phyloP scores from a whole-genome alignment of 768 basidiomycete genomes.

The Lactarius pseudohatsudake region DNA sequence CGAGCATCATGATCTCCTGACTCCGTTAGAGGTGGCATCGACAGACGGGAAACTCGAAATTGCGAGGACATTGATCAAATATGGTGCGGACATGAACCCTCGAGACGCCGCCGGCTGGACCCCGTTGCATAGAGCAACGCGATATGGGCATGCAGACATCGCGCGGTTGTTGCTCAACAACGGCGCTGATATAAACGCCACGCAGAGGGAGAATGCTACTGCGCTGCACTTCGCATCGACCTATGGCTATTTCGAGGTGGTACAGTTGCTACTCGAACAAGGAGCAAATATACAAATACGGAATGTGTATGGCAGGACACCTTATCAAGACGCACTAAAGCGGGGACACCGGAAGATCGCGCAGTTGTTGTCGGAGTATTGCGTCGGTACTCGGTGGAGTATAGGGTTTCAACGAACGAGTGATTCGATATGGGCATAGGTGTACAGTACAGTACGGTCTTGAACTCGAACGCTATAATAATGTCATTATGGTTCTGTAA shows the following conservation, averaged over 20 bases:
- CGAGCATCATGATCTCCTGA: neutral
- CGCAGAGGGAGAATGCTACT: neutral
- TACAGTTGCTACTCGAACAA: neutral
- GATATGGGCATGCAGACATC: neutral
- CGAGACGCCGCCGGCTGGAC: neutral
- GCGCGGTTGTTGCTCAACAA: slow-evolving; percentile 2
- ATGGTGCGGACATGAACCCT: neutral
- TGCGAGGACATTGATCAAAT: neutral
- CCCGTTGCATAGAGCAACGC: neutral
- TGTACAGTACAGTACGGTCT: no score
- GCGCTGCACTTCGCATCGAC: neutral
- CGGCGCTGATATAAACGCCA: neutral
- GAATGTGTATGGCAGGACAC: neutral
- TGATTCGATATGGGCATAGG: no score
- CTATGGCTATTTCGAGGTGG: neutral
- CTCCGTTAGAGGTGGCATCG: neutral
- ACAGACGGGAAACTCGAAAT: neutral
- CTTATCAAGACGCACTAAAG: neutral
- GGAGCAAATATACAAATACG: neutral
- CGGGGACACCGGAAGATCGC: neutral
- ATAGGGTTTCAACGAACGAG: neutral
- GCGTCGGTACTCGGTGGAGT: neutral
- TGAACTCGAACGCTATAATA: no score
- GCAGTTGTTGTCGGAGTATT: neutral
- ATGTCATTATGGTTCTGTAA: no score